Evolutionary conservation across 495 filamentous ascomycete species (phyloP).

Genomic region (Pyrenula massariospora): DNA sequence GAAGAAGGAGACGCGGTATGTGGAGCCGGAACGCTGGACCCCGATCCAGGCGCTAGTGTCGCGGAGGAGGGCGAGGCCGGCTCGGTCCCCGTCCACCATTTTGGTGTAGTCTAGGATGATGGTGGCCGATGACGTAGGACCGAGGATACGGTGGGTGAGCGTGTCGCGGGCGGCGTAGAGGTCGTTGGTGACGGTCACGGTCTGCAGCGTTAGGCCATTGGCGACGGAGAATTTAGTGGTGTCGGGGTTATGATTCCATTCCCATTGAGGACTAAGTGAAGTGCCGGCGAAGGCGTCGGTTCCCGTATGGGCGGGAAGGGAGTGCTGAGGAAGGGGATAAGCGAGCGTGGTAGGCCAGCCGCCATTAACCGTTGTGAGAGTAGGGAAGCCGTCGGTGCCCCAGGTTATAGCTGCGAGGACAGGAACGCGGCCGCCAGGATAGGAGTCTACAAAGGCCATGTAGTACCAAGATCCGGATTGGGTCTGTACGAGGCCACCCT

Average conservation of each 20-base stretch:
- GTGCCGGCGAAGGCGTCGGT: slow-evolving; percentile 30
- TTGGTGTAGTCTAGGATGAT: slow-evolving; percentile 30
- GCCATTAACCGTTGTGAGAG: slow-evolving; percentile 20
- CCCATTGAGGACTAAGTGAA: slow-evolving; percentile 32
- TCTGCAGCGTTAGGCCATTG: slow-evolving; percentile 29
- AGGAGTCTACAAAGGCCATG: slow-evolving; percentile 42
- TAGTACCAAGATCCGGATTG: slow-evolving; percentile 45
- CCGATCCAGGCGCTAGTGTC: slow-evolving; percentile 42
- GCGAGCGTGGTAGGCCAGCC: slow-evolving; percentile 33
- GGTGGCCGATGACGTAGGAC: slow-evolving; percentile 31
- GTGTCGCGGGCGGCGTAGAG: slow-evolving; percentile 43
- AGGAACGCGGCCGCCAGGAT: slow-evolving; percentile 43
- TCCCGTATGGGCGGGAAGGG: slow-evolving; percentile 6
- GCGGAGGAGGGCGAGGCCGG: slow-evolving; percentile 37
- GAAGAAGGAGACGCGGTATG: slow-evolving; percentile 11
- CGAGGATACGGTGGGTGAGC: slow-evolving; percentile 39
- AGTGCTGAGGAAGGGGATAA: slow-evolving; percentile 25
- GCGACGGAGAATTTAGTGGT: slow-evolving; percentile 12
- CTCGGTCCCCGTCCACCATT: slow-evolving; percentile 39
- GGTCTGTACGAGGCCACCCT: slow-evolving; percentile 44
- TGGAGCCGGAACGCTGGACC: slow-evolving; percentile 16
- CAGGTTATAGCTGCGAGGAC: slow-evolving; percentile 42
- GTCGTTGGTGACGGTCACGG: slow-evolving; percentile 38
- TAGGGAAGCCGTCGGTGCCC: slow-evolving; percentile 36
- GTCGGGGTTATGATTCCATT: slow-evolving; percentile 55